Percentiles rank a stretch among this genome's conserved stretches.
These are phyloP conservation scores for Colletotrichum limetticola DNA, from an alignment of 2,329 filamentous ascomycete genomes.

Conservation along the genomic window DNA sequence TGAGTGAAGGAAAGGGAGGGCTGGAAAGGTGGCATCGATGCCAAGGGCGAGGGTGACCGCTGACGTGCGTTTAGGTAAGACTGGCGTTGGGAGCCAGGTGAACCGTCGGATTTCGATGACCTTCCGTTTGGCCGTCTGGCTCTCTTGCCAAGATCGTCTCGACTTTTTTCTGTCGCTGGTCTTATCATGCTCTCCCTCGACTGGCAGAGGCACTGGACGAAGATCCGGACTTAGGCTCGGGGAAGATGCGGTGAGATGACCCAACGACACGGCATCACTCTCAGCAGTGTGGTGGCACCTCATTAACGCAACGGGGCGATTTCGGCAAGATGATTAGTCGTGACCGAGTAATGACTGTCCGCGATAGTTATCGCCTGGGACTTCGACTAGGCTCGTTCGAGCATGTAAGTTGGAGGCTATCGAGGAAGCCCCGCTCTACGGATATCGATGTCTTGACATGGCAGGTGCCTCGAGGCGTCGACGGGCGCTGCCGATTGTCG, in stretches of 20 bases:
- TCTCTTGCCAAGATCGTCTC: constrained; percentile 14
- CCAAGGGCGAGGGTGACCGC: background rate
- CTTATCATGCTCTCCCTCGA: background rate
- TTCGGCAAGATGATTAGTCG: background rate
- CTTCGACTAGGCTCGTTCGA: background rate
- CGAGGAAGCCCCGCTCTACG: no score
- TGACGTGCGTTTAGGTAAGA: background rate
- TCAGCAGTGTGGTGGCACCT: background rate
- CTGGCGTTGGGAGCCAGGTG: background rate
- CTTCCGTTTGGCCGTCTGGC: background rate
- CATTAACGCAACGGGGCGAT: background rate
- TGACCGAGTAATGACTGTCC: background rate
- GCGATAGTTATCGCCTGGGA: background rate
- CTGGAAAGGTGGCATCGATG: background rate
- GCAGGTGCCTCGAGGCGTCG: background rate
- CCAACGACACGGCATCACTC: background rate
- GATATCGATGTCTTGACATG: background rate
- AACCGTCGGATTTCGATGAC: constrained; percentile 11
- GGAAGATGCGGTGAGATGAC: constrained; percentile 8
- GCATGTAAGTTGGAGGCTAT: background rate
- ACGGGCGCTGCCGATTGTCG: background rate
- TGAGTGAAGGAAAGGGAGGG: background rate
- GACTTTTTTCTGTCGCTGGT: background rate
- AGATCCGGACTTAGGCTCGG: background rate
- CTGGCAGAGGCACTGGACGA: background rate